Base-by-base conservation (phyloP, 2,329 filamentous ascomycete genomes). In the Phoma sp. region DNA sequence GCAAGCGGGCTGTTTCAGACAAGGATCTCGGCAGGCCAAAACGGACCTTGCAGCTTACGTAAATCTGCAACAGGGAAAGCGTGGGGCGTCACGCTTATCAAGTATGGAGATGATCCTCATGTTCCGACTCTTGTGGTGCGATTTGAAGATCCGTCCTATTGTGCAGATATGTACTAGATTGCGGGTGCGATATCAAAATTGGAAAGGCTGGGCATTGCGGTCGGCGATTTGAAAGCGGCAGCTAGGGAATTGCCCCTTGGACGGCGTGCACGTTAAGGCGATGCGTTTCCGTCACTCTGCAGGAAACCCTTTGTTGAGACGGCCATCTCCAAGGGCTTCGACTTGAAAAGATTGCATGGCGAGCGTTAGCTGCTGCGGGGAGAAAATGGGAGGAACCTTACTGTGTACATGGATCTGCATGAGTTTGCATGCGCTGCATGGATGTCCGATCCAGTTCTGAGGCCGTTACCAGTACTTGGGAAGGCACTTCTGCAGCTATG, bases 1-100 rank as follows among this genome's bases (percentile, higher is more conserved):
- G 29, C 33, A 36, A 48, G 39, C 35, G 44, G 41, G 42, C 52
- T 50, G 52, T 55, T 55, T 55, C 47, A 55, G 47, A 47, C 47
- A 50, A 27, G 37, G 45, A 10, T 43, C 23, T 27, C 11, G n/a
- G 23, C 23, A 7, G 32, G 36, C 46, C 30, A 50, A 50, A 22
- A 24, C 8, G 40, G 33, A 38, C n/a, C 23, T 35, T 24, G 32
- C 37, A 42, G 50, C 46, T 38, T 50, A 25, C 46, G 42, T 18
- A 38, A 24, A 23, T 25, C 52, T 18, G 30, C 33, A 47, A 37
- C 13, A 25, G 46, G 52, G 8, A 46, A 49, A 36, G 30, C 52
- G n/a, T 37, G 25, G 27, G 30, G 24, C 41, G 41, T 25, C 30
- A 41, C 39, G 37, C 46, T 38, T 42, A 39, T 46, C 52, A 29